These are phyloP conservation scores for Amanita brunnescens DNA, from an alignment of 768 basidiomycete genomes.

Conservation along the genomic window DNA sequence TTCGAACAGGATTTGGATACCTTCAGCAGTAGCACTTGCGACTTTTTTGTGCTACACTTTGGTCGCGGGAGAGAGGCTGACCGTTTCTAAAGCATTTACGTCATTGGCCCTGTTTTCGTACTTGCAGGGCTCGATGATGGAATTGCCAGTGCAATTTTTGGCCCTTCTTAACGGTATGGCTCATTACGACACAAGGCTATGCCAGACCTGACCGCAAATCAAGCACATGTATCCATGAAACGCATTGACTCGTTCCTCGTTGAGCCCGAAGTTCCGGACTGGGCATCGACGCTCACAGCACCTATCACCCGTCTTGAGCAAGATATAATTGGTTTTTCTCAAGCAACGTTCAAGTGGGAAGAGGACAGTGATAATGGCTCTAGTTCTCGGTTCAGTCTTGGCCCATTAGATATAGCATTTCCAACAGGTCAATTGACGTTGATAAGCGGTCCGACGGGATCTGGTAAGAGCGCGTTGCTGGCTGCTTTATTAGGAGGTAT, in stretches of 20 bases:
- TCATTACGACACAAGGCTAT: neutral
- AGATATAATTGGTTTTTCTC: constrained; percentile 39
- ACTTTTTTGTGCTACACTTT: constrained; percentile 63
- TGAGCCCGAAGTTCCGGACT: constrained; percentile 71
- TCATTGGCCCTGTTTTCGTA: constrained; percentile 70
- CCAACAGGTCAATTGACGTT: constrained; percentile 49
- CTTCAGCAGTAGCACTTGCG: constrained; percentile 54
- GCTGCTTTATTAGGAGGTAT: constrained; percentile 60
- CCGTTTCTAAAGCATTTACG: constrained; percentile 77
- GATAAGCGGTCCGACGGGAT: constrained; percentile 57
- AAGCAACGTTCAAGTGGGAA: constrained; percentile 54
- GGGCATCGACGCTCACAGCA: constrained; percentile 60
- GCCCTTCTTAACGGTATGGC: constrained; percentile 51
- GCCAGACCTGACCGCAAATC: constrained; percentile 7
- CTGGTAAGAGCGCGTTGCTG: constrained; percentile 61
- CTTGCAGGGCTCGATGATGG: constrained; percentile 59
- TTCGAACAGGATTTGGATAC: constrained; percentile 57
- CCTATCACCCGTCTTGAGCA: constrained; percentile 10
- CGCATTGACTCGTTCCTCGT: constrained; percentile 66
- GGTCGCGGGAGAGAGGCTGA: constrained; percentile 54
- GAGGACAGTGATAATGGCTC: constrained; percentile 17
- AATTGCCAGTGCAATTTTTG: constrained; percentile 53
- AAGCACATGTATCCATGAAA: constrained; percentile 73
- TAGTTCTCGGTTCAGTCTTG: constrained; percentile 41
- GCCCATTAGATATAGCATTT: constrained; percentile 49